phyloP scores from a whole-genome alignment of 345 rosid genomes.

The Euphorbia tirucalli region DNA sequence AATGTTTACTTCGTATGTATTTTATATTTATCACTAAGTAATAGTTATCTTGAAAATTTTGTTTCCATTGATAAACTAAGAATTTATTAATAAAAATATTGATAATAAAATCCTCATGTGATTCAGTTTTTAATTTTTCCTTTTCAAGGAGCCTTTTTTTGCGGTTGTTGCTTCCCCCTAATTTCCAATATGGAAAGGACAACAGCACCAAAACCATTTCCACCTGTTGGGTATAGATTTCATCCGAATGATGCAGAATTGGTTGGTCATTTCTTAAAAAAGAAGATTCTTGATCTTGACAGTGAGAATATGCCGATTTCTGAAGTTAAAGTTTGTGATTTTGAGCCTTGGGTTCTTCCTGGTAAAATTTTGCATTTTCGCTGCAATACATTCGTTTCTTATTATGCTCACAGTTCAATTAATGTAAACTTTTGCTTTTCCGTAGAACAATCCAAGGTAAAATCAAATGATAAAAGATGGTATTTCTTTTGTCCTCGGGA shows the following conservation, averaged over 20 bases:
- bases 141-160: not conserved
- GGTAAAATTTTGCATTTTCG: not conserved
- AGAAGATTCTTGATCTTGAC: not conserved
- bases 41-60: too few relatives aligned
- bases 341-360: constrained; percentile 12
- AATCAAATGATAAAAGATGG: constrained; percentile 25
- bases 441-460: not conserved
- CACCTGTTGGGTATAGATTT: constrained; percentile 11
- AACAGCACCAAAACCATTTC: not conserved
- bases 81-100: too few relatives aligned
- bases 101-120: too few relatives aligned
- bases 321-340: constrained; percentile 10
- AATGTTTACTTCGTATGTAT: too few relatives aligned
- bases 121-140: too few relatives aligned
- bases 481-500: constrained; percentile 37
- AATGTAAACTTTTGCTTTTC: not conserved
- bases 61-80: too few relatives aligned
- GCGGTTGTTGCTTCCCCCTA: not conserved
- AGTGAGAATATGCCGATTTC: not conserved
- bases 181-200: not conserved
- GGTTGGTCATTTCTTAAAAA: not conserved
- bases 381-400: not conserved
- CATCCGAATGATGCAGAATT: constrained; percentile 11
- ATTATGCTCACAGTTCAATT: not conserved
- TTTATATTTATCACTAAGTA: too few relatives aligned